Conservation (phyloP, 139 green algal genomes). For the Picochlorum sp. region DNA sequence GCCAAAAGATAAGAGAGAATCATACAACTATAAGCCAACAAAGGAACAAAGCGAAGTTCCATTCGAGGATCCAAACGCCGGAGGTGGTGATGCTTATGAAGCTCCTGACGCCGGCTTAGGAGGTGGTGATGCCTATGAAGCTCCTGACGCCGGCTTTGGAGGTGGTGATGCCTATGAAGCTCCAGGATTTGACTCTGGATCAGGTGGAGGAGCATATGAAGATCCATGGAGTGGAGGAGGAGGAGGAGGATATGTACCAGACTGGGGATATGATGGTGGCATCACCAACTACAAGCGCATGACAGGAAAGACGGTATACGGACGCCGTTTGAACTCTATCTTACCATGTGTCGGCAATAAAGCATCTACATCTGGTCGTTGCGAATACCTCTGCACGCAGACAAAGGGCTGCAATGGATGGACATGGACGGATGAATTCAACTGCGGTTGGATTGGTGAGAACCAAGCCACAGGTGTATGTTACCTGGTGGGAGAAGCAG, state of each 20-base stretch:
- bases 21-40: not conserved
- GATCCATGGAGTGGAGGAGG: no score
- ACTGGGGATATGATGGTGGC: no score
- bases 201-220: no score
- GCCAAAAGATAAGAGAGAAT: not conserved
- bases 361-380: not conserved
- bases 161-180: not conserved
- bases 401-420: conserved; percentile 6
- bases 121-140: not conserved
- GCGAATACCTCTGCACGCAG: not conserved
- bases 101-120: not conserved
- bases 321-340: conserved; percentile 6
- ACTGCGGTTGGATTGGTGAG: conserved; percentile 14
- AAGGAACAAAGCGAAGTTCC: not conserved
- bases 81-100: not conserved
- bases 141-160: not conserved
- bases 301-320: conserved; percentile 4
- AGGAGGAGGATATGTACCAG: no score
- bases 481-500: not conserved
- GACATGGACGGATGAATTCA: conserved; percentile 2
- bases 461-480: conserved; percentile 1
- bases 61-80: no score
- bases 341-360: conserved; percentile 6
- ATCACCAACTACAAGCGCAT: not conserved
- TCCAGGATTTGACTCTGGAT: not conserved